phyloP scores from a whole-genome alignment of 2,329 filamentous ascomycete genomes.

The Erysiphe neolycopersici region DNA sequence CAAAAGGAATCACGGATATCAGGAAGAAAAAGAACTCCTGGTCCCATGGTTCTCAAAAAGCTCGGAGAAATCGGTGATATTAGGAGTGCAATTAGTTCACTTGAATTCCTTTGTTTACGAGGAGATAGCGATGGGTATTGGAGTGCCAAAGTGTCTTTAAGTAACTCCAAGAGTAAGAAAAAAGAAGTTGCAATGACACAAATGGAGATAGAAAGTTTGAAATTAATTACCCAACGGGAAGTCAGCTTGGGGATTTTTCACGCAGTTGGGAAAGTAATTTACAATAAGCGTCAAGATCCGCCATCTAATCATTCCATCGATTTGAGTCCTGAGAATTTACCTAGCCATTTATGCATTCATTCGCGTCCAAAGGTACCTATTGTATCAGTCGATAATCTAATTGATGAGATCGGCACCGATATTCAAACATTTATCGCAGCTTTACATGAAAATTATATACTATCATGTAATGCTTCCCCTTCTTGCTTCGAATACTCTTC shows the following conservation, averaged over 20 bases:
- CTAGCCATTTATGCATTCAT: slow-evolving; percentile 27
- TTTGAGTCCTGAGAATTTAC: slow-evolving; percentile 26
- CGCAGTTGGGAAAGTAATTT: slow-evolving; percentile 81
- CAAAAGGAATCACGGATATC: slow-evolving; percentile 65
- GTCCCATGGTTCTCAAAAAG: slow-evolving; percentile 48
- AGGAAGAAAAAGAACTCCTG: slow-evolving; percentile 46
- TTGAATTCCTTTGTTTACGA: slow-evolving; percentile 78
- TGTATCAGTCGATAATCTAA: slow-evolving; percentile 46
- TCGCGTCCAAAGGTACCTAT: slow-evolving; percentile 35
- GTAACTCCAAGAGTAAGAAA: slow-evolving; percentile 33
- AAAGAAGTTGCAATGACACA: slow-evolving; percentile 39
- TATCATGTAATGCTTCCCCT: slow-evolving; percentile 43
- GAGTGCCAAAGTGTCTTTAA: slow-evolving; percentile 45
- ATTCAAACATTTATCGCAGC: slow-evolving; percentile 72
- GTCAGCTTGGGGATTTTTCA: slow-evolving; percentile 86
- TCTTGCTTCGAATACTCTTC: slow-evolving; percentile 29
- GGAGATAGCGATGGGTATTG: slow-evolving; percentile 48
- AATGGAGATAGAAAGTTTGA: slow-evolving; percentile 53
- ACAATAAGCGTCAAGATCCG: slow-evolving; percentile 61
- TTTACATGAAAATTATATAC: slow-evolving; percentile 75
- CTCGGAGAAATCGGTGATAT: slow-evolving; percentile 79
- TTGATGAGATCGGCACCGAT: slow-evolving; percentile 84
- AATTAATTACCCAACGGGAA: slow-evolving; percentile 65
- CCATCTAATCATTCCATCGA: slow-evolving; percentile 15
- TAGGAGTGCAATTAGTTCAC: slow-evolving; percentile 66